A percentile compares a stretch with the other conserved stretches of the same genome.
These are phyloP conservation scores for Botrytis paeoniae DNA, from an alignment of 2,329 filamentous ascomycete species.

Conservation along the genomic window DNA sequence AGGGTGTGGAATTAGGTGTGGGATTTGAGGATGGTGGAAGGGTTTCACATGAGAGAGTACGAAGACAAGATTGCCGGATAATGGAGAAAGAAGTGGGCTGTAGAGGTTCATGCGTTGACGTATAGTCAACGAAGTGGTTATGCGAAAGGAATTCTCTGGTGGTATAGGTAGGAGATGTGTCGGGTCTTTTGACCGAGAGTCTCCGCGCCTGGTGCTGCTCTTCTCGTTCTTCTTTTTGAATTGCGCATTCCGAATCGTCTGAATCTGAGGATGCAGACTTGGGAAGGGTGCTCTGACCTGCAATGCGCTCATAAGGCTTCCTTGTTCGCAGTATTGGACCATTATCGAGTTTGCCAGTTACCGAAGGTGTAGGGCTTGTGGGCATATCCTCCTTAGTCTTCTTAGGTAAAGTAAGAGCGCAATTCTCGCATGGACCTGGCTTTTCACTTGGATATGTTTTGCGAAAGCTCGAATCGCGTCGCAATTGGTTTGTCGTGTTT, in stretches of 20 bases:
- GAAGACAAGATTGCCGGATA: slow-evolving; percentile 62
- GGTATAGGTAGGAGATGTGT: slow-evolving; percentile 37
- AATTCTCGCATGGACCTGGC: slow-evolving; percentile 65
- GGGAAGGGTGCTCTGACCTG: slow-evolving; percentile 36
- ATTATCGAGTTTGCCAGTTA: slow-evolving; percentile 25
- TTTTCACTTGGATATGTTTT: slow-evolving; percentile 64
- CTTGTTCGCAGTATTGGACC: slow-evolving; percentile 59
- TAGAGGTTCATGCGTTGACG: slow-evolving; percentile 64
- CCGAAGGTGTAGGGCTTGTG: slow-evolving; percentile 17
- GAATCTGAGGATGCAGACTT: slow-evolving; percentile 34
- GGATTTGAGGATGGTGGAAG: slow-evolving; percentile 49
- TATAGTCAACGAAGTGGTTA: slow-evolving; percentile 65
- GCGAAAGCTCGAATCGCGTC: slow-evolving; percentile 58
- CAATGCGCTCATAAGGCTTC: slow-evolving; percentile 58
- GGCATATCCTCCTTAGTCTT: slow-evolving; percentile 38
- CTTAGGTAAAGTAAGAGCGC: slow-evolving; percentile 62
- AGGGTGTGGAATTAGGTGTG: slow-evolving; percentile 41
- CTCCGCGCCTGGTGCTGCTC: slow-evolving; percentile 18
- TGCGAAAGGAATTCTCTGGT: slow-evolving; percentile 49
- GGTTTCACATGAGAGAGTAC: slow-evolving; percentile 65
- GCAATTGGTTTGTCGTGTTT: slow-evolving; percentile 35
- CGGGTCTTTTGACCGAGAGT: slow-evolving; percentile 21
- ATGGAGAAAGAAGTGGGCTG: slow-evolving; percentile 62
- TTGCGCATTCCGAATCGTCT: slow-evolving; percentile 32
- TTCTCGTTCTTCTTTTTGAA: slow-evolving; percentile 26